A percentile compares a stretch with the other conserved stretches of the same genome.
phyloP scores from a whole-genome alignment of 2,329 filamentous ascomycete genomes.

The Diaporthe eres region DNA sequence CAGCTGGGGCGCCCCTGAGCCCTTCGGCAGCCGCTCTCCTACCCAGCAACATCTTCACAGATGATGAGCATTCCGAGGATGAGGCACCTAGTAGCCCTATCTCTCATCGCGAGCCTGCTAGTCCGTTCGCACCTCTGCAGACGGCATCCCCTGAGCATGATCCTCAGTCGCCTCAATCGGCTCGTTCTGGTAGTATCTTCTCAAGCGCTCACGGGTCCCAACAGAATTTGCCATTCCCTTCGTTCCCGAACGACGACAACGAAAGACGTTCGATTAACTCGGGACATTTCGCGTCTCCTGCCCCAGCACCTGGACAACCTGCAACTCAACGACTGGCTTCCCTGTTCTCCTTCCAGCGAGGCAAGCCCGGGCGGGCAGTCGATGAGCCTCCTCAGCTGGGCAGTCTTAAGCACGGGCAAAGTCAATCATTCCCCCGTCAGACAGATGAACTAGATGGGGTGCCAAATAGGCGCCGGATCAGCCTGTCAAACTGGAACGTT shows the following conservation, averaged over 20 bases:
- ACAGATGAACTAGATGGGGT: slow-evolving; percentile 68
- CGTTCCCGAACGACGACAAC: slow-evolving; percentile 60
- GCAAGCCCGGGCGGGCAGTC: slow-evolving; percentile 71
- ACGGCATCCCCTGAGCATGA: slow-evolving; percentile 57
- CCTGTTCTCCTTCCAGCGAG: slow-evolving; percentile 73
- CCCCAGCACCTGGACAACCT: slow-evolving; percentile 49
- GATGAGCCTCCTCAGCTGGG: slow-evolving; percentile 77
- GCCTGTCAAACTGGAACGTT: slow-evolving; percentile 70
- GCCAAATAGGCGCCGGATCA: slow-evolving; percentile 69
- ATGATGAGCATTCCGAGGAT: slow-evolving; percentile 75
- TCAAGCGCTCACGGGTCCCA: slow-evolving; percentile 75
- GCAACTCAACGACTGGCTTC: slow-evolving; percentile 59
- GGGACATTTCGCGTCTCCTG: slow-evolving; percentile 58
- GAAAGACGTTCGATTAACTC: slow-evolving; percentile 59
- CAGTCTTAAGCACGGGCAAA: slow-evolving; percentile 78
- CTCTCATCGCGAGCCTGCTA: slow-evolving; percentile 50
- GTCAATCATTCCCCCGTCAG: slow-evolving; percentile 80
- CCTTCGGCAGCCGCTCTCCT: slow-evolving; percentile 82
- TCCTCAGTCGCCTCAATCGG: slow-evolving; percentile 73
- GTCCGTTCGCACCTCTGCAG: slow-evolving; percentile 53
- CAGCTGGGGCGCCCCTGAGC: slow-evolving; percentile 79
- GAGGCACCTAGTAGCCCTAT: slow-evolving; percentile 67
- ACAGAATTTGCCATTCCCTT: slow-evolving; percentile 69
- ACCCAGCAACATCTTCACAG: slow-evolving; percentile 74
- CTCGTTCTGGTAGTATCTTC: slow-evolving; percentile 69